Percentiles rank a stretch among this genome's conserved stretches.
Evolutionary conservation across 2,329 filamentous ascomycete species (phyloP).

Genomic region (Huntiella moniliformis): DNA sequence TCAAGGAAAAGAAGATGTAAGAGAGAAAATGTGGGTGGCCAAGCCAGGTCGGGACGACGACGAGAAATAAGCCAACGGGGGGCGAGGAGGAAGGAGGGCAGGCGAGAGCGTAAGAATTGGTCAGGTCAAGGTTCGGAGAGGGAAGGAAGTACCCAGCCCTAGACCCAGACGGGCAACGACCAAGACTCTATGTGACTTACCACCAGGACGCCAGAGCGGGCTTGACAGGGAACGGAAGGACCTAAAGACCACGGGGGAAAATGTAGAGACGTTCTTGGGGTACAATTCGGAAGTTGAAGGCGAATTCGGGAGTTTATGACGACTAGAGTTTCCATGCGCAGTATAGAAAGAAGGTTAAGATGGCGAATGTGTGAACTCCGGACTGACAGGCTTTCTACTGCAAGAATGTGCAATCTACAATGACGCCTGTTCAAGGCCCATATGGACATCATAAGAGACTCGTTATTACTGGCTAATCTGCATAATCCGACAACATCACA

Average conservation of each 20-base stretch:
- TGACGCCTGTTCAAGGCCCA: no score
- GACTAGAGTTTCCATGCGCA: no score
- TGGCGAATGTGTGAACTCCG: no score
- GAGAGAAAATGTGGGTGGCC: not conserved
- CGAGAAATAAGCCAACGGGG: slow-evolving; percentile 2
- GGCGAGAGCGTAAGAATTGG: slow-evolving; percentile 1
- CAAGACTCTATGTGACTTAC: not conserved
- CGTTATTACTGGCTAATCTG: no score
- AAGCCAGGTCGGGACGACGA: slow-evolving; percentile 1
- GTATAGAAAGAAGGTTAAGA: no score
- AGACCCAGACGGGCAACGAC: not conserved
- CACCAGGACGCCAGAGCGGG: not conserved
- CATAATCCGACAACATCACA: no score
- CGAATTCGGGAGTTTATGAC: no score
- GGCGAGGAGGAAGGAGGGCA: not conserved
- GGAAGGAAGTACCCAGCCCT: not conserved
- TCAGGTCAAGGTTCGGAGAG: slow-evolving; percentile 3
- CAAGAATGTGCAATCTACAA: no score
- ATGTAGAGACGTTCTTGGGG: no score
- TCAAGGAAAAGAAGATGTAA: not conserved
- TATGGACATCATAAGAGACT: no score
- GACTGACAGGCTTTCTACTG: no score
- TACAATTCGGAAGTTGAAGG: no score
- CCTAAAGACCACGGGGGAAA: not conserved
- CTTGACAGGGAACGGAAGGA: not conserved